Base-by-base conservation (phyloP, 2,329 filamentous ascomycete species). In the Claviceps sp. region DNA sequence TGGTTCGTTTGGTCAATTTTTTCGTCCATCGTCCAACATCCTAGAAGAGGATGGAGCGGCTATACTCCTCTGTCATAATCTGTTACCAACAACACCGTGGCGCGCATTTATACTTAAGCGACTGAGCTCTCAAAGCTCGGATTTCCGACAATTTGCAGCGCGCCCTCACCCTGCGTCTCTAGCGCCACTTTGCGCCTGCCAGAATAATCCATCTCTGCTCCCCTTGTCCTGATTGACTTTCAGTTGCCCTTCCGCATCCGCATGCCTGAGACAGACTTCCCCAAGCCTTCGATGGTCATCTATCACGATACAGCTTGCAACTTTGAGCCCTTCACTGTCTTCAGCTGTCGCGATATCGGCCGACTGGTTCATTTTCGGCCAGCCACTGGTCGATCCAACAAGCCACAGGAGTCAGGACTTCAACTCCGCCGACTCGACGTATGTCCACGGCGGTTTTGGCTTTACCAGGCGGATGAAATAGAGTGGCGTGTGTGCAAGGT, bases 351-450 rank as follows among this genome's bases (percentile, higher is more conserved):
- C 37, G 40, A 44, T 57, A 46, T 55, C 57, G 52, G 52, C 47
- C 50, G 48, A 52, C 56, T 57, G 53, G 55, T 54, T 51, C 52
- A 50, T 50, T 45, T 48, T 34, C 9, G 30, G 9, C 30, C 55
- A 52, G 49, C 52, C 54, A 56, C 42, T 54, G 55, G 55, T 50
- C 52, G 51, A 47, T 51, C 43, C 47, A 54, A 49, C 42, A 45
- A 42, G 51, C 53, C 30, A 51, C 37, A 43, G 30, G 9, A 34
- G 30, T 34, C 30, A 49, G 14, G 30, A 37, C 26, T 47, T 18
- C 45, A 4, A n/a, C 45, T 18, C 4, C 24, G 26, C 45, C 45
- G 34, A 3, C 24, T n/a, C 24, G 11, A 3, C 2, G 2, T 20
- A 9, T 20, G 13, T 37, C n/a, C 9, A 4, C 45, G 45, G 34